phyloP scores from a whole-genome alignment of 2,329 filamentous ascomycete species.

The Aspergillus hortae region DNA sequence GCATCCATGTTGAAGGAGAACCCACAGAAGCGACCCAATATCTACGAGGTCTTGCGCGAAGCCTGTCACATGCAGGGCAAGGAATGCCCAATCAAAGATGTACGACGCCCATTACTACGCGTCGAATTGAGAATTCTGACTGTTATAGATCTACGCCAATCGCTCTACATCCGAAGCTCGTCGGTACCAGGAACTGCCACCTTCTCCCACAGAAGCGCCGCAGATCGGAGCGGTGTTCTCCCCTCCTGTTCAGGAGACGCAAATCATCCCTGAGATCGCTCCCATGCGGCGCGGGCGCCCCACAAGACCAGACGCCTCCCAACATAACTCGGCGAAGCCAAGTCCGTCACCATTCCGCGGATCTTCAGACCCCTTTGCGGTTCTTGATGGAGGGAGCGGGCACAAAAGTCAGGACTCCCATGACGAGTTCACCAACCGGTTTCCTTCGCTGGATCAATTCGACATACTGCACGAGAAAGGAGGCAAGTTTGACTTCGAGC shows the following conservation, averaged over 20 bases:
- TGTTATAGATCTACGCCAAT: constrained; percentile 64
- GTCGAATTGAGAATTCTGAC: constrained; percentile 2
- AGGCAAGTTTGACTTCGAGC: constrained; percentile 78
- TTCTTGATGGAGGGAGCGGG: constrained; percentile 66
- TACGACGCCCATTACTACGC: constrained; percentile 43
- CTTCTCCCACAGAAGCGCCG: constrained; percentile 54
- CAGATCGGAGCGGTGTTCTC: constrained; percentile 78
- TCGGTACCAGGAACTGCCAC: constrained; percentile 57
- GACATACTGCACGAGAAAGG: constrained; percentile 82
- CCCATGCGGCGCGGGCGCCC: constrained; percentile 90
- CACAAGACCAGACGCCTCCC: constrained; percentile 45
- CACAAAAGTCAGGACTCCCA: constrained; percentile 47
- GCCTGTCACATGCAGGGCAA: constrained; percentile 84
- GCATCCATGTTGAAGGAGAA: constrained; percentile 88
- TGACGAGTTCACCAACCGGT: constrained; percentile 81
- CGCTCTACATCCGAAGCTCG: constrained; percentile 63
- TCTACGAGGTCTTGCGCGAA: constrained; percentile 88
- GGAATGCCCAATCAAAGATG: constrained; percentile 83
- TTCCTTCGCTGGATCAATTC: constrained; percentile 91
- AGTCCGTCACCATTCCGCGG: constrained; percentile 68
- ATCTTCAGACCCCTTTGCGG: constrained; percentile 81
- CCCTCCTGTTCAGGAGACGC: constrained; percentile 66
- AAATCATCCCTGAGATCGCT: constrained; percentile 78
- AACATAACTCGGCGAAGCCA: constrained; percentile 51
- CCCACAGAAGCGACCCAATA: constrained; percentile 76